Conservation (phyloP, 192 early-diverging fungal genomes). For the Globomyces pollinis-pini region DNA sequence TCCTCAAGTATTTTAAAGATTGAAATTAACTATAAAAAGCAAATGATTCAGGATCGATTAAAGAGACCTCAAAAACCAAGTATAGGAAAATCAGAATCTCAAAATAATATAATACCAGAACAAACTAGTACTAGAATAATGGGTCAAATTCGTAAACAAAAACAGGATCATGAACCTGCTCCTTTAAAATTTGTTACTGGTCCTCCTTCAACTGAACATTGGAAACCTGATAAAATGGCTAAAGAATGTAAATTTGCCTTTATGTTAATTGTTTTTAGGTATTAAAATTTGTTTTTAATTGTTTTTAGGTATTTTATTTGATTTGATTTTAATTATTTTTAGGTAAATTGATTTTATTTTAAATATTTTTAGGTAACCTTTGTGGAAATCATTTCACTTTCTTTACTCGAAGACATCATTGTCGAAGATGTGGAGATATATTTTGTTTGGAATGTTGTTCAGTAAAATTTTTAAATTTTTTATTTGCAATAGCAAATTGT, state of each 20-base stretch:
- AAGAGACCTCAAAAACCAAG: slow-evolving; percentile 4
- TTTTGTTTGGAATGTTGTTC: not conserved
- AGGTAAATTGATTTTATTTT: no score
- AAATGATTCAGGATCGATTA: slow-evolving; percentile 4
- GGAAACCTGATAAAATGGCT: not conserved
- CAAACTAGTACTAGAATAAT: no score
- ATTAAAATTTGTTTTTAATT: no score
- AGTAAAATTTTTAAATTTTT: no score
- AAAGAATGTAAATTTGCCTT: not conserved
- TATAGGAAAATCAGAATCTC: not conserved
- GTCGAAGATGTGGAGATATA: slow-evolving; percentile 3
- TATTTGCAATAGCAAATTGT: not conserved
- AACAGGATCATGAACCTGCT: not conserved
- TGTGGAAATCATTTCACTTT: slow-evolving; percentile 6
- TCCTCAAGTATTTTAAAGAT: slow-evolving; percentile 7
- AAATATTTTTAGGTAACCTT: no score
- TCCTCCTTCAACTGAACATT: slow-evolving; percentile 1
- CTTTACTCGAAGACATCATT: slow-evolving; percentile 1
- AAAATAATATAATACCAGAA: not conserved
- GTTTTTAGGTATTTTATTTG: no score
- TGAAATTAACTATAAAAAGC: not conserved
- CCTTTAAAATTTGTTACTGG: not conserved
- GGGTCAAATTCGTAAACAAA: no score
- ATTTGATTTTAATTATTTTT: no score
- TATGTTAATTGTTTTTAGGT: no score